phyloP scores from a whole-genome alignment of 768 basidiomycete species.

The Lactarius tabidus region DNA sequence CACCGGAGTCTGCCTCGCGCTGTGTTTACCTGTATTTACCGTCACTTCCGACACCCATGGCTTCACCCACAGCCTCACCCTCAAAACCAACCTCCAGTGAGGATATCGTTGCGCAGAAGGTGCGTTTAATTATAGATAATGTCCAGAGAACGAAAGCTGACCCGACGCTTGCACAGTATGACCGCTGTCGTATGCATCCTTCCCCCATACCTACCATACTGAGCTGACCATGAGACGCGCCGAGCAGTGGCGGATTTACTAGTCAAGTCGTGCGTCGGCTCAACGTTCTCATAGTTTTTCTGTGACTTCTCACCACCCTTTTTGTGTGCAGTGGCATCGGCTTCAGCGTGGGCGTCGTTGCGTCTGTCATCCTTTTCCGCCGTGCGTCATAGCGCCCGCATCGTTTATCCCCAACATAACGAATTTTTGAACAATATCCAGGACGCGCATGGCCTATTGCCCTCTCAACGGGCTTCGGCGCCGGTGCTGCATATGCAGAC shows the following conservation, averaged over 20 bases:
- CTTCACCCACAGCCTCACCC: conserved; percentile 36
- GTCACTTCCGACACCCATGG: conserved; percentile 34
- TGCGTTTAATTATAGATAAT: conserved; percentile 28
- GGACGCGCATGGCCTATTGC: conserved; percentile 93
- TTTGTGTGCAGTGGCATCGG: conserved; percentile 64
- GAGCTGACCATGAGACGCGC: conserved; percentile 1
- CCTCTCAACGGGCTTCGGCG: conserved; percentile 80
- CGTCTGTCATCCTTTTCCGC: conserved; percentile 87
- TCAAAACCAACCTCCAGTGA: conserved; percentile 78
- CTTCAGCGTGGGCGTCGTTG: conserved; percentile 83
- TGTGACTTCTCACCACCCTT: background rate
- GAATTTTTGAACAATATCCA: conserved; percentile 32
- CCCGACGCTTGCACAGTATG: conserved; percentile 49
- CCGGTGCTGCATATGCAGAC: conserved; percentile 85
- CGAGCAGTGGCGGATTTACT: conserved; percentile 68
- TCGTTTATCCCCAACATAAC: conserved; percentile 2
- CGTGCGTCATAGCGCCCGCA: conserved; percentile 49
- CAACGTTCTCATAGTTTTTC: background rate
- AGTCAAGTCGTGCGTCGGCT: conserved; percentile 73
- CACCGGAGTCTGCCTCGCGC: background rate
- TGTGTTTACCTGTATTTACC: conserved; percentile 20
- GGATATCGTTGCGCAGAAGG: conserved; percentile 88
- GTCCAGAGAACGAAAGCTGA: background rate
- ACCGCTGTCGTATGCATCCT: conserved; percentile 55
- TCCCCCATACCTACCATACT: background rate